Base-by-base conservation (phyloP, 805 yeast species). In the Candida nemodendra region DNA sequence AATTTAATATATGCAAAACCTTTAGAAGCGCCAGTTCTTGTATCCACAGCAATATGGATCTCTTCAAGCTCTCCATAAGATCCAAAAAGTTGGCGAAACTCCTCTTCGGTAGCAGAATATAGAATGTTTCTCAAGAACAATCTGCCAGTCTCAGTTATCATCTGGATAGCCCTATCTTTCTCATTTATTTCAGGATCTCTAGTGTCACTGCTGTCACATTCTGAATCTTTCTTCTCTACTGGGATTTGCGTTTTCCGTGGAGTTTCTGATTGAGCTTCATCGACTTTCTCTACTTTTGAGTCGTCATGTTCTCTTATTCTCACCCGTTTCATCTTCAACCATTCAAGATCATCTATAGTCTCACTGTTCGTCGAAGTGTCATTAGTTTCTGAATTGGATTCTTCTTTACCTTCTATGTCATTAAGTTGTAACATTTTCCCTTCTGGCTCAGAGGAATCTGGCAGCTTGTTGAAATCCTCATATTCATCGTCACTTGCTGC, bases 1-100 rank as follows among this genome's bases (percentile, higher is more conserved):
- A 84, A 93, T 56, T 81, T 79, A 9, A 89, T 72, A 54, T 90
- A 90, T 0, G 93, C 96, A 61, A 88, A 87, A 0, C 99, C 99
- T 62, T 93, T 93, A 1, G 96, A 83, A 51, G 79, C 76, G 9
- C 95, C 95, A 0, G 95, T 86, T 64, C 93, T 77, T 3, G 95
- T 82, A 56, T 91, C 98, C 25, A 89, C 61, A 1, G 99, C 96
- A 51, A 93, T 70, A 61, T 93, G 99, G 2, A 88, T 95, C 64
- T 93, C 98, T 47, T 81, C 86, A 26, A 89, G 59, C 5, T 66
- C 65, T 8, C 99, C 99, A 57, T 65, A 93, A 3, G 68, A 57
- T 4, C 70, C 45, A 53, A 93, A 90, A 17, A 89, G 66, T 2
- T 71, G 65, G 22, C 66, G 63, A 57, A 90, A 83, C 37, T 93